Evolutionary conservation across 2,329 filamentous ascomycete species (phyloP), one percentile per base, ranked within the genome.

Genomic region (Phialophora macrospora): DNA sequence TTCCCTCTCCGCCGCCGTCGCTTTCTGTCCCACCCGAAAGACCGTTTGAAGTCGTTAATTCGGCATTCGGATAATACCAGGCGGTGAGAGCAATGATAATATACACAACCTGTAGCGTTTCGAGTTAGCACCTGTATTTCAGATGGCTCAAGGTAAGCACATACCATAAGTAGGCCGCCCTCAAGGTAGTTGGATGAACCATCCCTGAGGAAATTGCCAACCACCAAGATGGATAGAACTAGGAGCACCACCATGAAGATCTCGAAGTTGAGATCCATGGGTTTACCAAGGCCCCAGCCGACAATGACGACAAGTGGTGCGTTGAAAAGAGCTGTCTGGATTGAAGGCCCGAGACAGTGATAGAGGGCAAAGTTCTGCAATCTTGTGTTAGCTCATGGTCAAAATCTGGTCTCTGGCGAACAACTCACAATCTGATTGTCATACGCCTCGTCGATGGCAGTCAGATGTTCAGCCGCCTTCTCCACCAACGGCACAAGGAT

Each of bases 151-250:
- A 48, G 51, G 30, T 14, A 22, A 24, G 30, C 11, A 64, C 69
- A 30, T 54, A 90, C 84, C 20, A 97, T 86, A 70, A 92, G 91
- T 20, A 97, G 83, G 26, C 87, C 85, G 1, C 93, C 93, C 77
- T 97, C 93, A 4, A 97, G 84, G 74, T 96, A 97, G 75, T 97
- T 96, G 67, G 88, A 92, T 82, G 95, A 94, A 71, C 91, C 88
- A 75, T 97, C 93, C 57, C 92, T 84, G 62, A 97, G 79, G 78
- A 97, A 96, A 68, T 92, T 91, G 0, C 93, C 92, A 44, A 96
- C 91, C 0, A 93, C 92, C 49, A 97, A 82, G 72, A 97, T 94
- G 30, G 91, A 87, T 26, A 97, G 83, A 63, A 97, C 87, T 8
- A 97, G 81, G 69, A 96, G 84, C 63, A 90, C 85, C 22, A 96